Conservation (phyloP, 257 asterid species). For the Solanum sitiens region DNA sequence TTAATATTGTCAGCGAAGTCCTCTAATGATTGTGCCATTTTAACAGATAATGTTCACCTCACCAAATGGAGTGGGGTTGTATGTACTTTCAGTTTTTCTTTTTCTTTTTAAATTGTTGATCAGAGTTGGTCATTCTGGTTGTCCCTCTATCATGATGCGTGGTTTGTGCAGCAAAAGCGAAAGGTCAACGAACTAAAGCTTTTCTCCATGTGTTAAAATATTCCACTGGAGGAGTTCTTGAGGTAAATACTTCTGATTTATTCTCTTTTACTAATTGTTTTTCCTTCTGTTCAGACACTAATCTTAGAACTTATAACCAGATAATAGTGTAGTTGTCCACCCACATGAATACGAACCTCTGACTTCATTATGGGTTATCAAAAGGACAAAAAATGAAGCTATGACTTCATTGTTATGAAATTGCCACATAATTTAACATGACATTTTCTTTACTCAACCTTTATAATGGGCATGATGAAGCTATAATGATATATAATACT, state of each 20-base stretch:
- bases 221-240: constrained; percentile 90
- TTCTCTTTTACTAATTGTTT: neutral
- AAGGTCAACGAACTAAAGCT: constrained; percentile 71
- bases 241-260: constrained; percentile 31
- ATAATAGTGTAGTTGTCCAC: neutral
- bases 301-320: neutral
- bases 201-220: constrained; percentile 90
- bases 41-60: neutral
- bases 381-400: neutral
- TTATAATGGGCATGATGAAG: neutral
- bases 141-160: neutral
- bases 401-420: neutral
- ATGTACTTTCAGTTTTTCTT: neutral
- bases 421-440: neutral
- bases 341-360: neutral
- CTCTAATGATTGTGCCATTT: neutral
- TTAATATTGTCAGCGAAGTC: neutral
- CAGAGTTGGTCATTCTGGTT: neutral
- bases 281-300: neutral
- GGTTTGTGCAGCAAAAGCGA: constrained; percentile 65
- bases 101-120: neutral
- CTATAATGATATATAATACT: neutral
- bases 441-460: neutral
- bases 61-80: neutral
- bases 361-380: neutral